Percentiles rank a stretch among this genome's conserved stretches.
phyloP scores from a whole-genome alignment of 179 eudicot genomes.

The Beta macrorhiza region DNA sequence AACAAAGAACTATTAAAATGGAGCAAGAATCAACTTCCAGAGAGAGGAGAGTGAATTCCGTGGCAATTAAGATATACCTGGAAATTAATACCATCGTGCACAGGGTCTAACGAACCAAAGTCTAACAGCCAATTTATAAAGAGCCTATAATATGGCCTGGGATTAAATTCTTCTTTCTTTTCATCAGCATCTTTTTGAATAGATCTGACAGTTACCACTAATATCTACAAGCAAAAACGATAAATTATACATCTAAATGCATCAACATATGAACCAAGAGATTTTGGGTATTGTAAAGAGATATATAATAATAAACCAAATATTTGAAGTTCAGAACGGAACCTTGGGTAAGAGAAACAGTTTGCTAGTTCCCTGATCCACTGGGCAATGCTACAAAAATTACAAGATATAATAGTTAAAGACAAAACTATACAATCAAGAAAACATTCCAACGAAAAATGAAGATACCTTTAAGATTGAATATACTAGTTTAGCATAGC shows the following conservation, averaged over 20 bases:
- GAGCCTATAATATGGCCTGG: conserved; percentile 91
- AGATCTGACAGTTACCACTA: conserved; percentile 65
- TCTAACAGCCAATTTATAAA: conserved; percentile 83
- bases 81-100: conserved; percentile 81
- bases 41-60: neutral
- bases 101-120: conserved; percentile 70
- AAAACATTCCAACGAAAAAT: conserved; percentile 5
- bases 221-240: conserved; percentile 43
- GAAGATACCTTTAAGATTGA: conserved; percentile 67
- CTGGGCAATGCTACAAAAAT: conserved; percentile 53
- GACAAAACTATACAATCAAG: neutral
- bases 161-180: conserved; percentile 67
- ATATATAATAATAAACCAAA: neutral
- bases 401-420: conserved; percentile 21
- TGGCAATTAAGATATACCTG: conserved; percentile 51
- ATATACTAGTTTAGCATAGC: conserved; percentile 69
- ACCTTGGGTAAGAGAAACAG: conserved; percentile 76
- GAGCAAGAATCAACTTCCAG: neutral
- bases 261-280: neutral
- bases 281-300: neutral
- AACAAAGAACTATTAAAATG: neutral
- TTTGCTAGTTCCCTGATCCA: conserved; percentile 74
- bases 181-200: conserved; percentile 90
- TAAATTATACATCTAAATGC: neutral
- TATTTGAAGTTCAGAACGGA: conserved; percentile 1